Evolutionary conservation across 1,284 basidiomycete genomes (phyloP), one percentile per base, ranked within the genome.

Genomic region (Fomes fomentarius): DNA sequence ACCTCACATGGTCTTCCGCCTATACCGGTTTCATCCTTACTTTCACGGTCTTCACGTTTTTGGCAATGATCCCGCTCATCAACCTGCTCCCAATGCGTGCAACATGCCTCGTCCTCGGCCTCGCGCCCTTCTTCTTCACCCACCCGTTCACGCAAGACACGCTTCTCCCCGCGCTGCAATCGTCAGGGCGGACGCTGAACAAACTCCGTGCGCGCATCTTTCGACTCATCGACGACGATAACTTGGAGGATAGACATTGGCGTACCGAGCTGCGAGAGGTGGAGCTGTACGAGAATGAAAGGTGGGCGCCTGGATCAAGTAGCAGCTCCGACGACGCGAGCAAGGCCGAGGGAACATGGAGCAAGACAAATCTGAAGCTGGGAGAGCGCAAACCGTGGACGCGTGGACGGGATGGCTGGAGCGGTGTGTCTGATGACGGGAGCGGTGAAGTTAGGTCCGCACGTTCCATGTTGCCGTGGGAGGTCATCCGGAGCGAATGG

Each of bases 281-380:
- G 8, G 86, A 90, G 66, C 66, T 91, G 15, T 91, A 81, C 76
- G 90, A 92, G 75, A 92, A 91, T 67, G 87, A 92, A 66, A 76
- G 89, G 15, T 84, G 80, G 72, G 70, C 54, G 1, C 54, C 60
- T 1, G 52, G 49, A 12, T 47, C 62, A 8, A 21, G 33, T 26
- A 45, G 53, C 28, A 62, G 54, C 3, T 42, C 56, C 17, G 69
- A 69, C 25, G 66, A 71, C 5, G 62, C 63, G 4, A 56, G 44
- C 4, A 62, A 58, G 22, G 31, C 50, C 11, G 60, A 63, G 25
- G 72, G 69, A 8, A 74, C 76, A 10, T 89, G 88, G 85, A 77
- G 76, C 60, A 89, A 90, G 65, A 46, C 64, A 6, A 75, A 84
- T 63, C 65, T 91, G 37, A 75, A 72, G 52, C 63, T 73, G 0